Percentiles rank a stretch among this genome's conserved stretches.
These are phyloP conservation scores for Setomelanomma holmii DNA, from an alignment of 2,329 filamentous ascomycete species.

Conservation along the genomic window DNA sequence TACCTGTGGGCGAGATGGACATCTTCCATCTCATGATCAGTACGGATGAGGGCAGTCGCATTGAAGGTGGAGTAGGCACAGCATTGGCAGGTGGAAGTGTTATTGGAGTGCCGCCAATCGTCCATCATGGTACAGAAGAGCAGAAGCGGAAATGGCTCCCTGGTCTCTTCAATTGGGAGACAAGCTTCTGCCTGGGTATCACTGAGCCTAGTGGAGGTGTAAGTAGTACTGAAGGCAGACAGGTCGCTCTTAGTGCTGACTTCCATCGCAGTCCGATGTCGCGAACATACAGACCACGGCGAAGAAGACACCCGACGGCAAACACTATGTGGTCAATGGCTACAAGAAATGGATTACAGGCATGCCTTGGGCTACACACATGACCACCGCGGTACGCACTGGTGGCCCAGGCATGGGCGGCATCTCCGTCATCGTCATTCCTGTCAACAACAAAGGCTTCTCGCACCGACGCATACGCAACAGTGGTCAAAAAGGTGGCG, in stretches of 20 bases:
- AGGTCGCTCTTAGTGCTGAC: constrained; percentile 7
- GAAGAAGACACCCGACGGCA: constrained; percentile 75
- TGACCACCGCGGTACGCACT: constrained; percentile 68
- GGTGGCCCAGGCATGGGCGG: constrained; percentile 61
- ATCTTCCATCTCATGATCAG: constrained; percentile 57
- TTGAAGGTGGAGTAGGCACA: constrained; percentile 65
- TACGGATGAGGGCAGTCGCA: constrained; percentile 62
- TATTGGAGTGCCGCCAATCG: constrained; percentile 70
- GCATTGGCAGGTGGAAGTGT: constrained; percentile 65
- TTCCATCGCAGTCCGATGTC: constrained; percentile 62
- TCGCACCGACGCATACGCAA: constrained; percentile 65
- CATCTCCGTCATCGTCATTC: constrained; percentile 66
- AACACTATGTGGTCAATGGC: constrained; percentile 72
- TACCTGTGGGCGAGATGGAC: constrained; percentile 47
- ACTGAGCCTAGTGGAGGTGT: constrained; percentile 66
- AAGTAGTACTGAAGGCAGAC: constrained; percentile 6
- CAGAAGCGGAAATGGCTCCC: constrained; percentile 68
- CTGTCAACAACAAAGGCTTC: constrained; percentile 59
- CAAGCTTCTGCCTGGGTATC: constrained; percentile 69
- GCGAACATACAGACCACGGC: constrained; percentile 69
- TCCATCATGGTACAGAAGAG: constrained; percentile 66
- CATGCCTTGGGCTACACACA: constrained; percentile 66
- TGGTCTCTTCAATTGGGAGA: constrained; percentile 64
- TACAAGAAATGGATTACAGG: constrained; percentile 75
- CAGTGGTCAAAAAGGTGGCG: constrained; percentile 72